phyloP scores from a whole-genome alignment of 2,329 filamentous ascomycete species.

The Colletotrichum orchidophilum region DNA sequence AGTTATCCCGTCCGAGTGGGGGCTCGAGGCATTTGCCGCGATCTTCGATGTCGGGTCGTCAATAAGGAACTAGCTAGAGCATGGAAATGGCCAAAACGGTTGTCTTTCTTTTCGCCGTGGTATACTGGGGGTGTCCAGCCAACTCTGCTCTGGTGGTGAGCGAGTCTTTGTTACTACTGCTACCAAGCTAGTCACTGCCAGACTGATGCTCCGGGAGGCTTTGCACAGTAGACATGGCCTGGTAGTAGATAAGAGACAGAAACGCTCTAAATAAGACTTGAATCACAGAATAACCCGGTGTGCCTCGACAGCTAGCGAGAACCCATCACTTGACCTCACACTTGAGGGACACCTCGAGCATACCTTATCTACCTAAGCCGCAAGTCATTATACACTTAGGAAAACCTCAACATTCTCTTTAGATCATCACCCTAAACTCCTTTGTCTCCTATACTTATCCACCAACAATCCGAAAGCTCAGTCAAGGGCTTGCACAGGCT shows the following conservation, averaged over 20 bases:
- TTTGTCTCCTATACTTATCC: background rate
- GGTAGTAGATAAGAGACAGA: background rate
- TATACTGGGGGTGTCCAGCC: background rate
- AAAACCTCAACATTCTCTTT: too few relatives aligned
- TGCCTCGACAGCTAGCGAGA: background rate
- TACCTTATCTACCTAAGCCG: too few relatives aligned
- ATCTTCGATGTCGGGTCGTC: background rate
- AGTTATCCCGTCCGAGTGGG: too few relatives aligned
- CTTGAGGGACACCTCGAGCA: background rate
- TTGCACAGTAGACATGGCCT: background rate
- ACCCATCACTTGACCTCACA: background rate
- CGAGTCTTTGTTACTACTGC: rapidly evolving
- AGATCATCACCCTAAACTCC: too few relatives aligned
- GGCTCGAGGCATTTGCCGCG: background rate
- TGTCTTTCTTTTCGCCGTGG: background rate
- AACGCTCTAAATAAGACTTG: background rate
- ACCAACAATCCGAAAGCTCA: background rate
- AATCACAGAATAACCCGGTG: background rate
- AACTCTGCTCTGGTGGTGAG: background rate
- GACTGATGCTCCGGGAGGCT: background rate
- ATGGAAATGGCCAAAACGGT: background rate
- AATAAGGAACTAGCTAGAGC: too few relatives aligned
- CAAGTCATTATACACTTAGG: background rate
- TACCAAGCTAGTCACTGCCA: background rate
- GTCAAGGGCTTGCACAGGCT: too few relatives aligned